Conservation (phyloP, 2,329 filamentous ascomycete species). For the Didymella sp. region DNA sequence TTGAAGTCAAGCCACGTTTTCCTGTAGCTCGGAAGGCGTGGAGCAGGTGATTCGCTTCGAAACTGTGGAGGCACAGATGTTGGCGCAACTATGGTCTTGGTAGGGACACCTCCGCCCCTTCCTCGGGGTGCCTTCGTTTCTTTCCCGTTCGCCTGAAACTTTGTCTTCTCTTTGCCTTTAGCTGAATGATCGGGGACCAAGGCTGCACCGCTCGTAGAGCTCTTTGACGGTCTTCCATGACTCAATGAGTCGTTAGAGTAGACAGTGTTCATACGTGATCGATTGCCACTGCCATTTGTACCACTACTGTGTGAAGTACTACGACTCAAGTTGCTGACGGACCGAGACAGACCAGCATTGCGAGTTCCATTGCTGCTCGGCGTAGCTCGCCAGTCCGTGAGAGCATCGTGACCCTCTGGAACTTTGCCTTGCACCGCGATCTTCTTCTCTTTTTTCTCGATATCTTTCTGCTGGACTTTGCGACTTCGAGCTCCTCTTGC, state of each 20-base stretch:
- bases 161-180: slow-evolving; percentile 42
- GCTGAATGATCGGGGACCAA: slow-evolving; percentile 42
- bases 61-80: slow-evolving; percentile 27
- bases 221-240: slow-evolving; percentile 27
- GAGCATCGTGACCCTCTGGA: slow-evolving; percentile 39
- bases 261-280: slow-evolving; percentile 30
- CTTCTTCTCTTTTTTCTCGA: slow-evolving; percentile 52
- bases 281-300: slow-evolving; percentile 30
- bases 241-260: slow-evolving; percentile 35
- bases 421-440: slow-evolving; percentile 39
- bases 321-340: slow-evolving; percentile 31
- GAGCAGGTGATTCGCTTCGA: slow-evolving; percentile 36
- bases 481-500: slow-evolving; percentile 50
- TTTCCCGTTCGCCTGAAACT: slow-evolving; percentile 48
- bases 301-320: slow-evolving; percentile 42
- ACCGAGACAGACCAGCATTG: slow-evolving; percentile 31
- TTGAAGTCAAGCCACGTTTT: slow-evolving; percentile 49
- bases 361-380: slow-evolving; percentile 30
- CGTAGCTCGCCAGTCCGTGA: slow-evolving; percentile 39
- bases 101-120: slow-evolving; percentile 48
- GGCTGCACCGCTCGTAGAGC: slow-evolving; percentile 30
- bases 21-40: slow-evolving; percentile 28
- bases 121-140: slow-evolving; percentile 49
- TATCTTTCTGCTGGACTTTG: slow-evolving; percentile 50
- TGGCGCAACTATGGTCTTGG: slow-evolving; percentile 34